Conservation (phyloP, 257 asterid species). For the Craterostigma plantagineum region DNA sequence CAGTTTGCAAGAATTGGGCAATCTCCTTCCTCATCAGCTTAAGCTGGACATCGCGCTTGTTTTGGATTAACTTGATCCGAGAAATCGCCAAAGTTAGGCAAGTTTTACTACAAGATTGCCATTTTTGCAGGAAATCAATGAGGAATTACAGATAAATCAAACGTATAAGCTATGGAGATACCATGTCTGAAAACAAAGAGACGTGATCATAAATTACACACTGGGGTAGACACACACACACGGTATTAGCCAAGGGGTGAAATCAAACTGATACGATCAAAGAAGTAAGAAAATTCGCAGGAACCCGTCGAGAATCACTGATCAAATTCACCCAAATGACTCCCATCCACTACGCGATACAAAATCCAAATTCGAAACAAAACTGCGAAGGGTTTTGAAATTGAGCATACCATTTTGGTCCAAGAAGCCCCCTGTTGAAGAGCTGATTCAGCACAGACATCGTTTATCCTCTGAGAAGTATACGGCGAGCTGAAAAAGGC, state of each 20-base stretch:
- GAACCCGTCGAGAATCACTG: too few relatives aligned
- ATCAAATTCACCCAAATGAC: too few relatives aligned
- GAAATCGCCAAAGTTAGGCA: slow-evolving; percentile 73
- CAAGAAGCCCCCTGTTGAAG: slow-evolving; percentile 75
- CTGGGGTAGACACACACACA: too few relatives aligned
- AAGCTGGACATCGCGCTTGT: slow-evolving; percentile 69
- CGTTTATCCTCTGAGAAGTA: not conserved
- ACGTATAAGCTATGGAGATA: too few relatives aligned
- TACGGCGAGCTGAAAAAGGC: too few relatives aligned
- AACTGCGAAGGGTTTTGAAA: not conserved
- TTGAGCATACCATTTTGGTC: slow-evolving; percentile 62
- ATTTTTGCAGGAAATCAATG: not conserved
- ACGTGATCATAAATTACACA: too few relatives aligned
- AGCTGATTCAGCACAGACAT: slow-evolving; percentile 78
- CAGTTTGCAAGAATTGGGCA: slow-evolving; percentile 75
- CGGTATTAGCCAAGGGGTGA: too few relatives aligned
- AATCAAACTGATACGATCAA: too few relatives aligned
- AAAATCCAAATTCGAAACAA: not conserved
- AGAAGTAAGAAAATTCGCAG: too few relatives aligned
- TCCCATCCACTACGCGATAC: too few relatives aligned
- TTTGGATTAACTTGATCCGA: slow-evolving; percentile 77
- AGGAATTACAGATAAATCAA: not conserved
- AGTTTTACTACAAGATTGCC: slow-evolving; percentile 53
- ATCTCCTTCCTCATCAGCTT: slow-evolving; percentile 80
- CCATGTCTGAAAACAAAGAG: not conserved